Evolutionary conservation across 2,329 filamentous ascomycete species (phyloP).

Genomic region (Trichoderma afroharzianum): DNA sequence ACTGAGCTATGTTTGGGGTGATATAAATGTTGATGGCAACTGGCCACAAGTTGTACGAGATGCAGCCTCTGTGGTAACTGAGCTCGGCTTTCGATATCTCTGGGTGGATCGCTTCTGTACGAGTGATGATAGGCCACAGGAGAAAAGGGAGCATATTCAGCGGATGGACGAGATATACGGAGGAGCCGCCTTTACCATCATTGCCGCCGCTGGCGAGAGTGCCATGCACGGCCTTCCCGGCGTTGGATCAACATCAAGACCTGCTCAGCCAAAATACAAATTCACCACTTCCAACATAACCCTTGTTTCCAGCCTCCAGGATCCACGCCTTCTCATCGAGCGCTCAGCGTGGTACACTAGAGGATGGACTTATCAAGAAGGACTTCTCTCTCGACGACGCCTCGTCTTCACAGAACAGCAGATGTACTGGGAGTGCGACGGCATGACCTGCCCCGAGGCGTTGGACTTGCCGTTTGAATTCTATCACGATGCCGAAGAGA

Average conservation of each 20-base stretch:
- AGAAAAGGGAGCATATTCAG: slow-evolving; percentile 30
- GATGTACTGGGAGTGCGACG: slow-evolving; percentile 39
- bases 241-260: slow-evolving; percentile 27
- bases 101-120: slow-evolving; percentile 40
- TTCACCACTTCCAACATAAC: slow-evolving; percentile 32
- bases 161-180: slow-evolving; percentile 39
- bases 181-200: slow-evolving; percentile 35
- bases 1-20: slow-evolving; percentile 36
- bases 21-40: slow-evolving; percentile 20
- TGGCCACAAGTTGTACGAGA: slow-evolving; percentile 34
- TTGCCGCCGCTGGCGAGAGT: slow-evolving; percentile 35
- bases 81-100: slow-evolving; percentile 34
- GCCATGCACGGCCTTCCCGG: slow-evolving; percentile 35
- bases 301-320: slow-evolving; percentile 32
- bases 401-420: slow-evolving; percentile 39
- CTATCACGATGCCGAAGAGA: slow-evolving; percentile 32
- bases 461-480: slow-evolving; percentile 30
- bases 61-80: slow-evolving; percentile 29
- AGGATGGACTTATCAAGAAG: slow-evolving; percentile 41
- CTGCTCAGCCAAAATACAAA: slow-evolving; percentile 31
- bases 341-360: slow-evolving; percentile 34
- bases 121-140: slow-evolving; percentile 23
- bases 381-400: slow-evolving; percentile 33
- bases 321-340: slow-evolving; percentile 30
- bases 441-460: slow-evolving; percentile 37